Conservation (phyloP, 495 filamentous ascomycete genomes). For the Penicillium desertorum region DNA sequence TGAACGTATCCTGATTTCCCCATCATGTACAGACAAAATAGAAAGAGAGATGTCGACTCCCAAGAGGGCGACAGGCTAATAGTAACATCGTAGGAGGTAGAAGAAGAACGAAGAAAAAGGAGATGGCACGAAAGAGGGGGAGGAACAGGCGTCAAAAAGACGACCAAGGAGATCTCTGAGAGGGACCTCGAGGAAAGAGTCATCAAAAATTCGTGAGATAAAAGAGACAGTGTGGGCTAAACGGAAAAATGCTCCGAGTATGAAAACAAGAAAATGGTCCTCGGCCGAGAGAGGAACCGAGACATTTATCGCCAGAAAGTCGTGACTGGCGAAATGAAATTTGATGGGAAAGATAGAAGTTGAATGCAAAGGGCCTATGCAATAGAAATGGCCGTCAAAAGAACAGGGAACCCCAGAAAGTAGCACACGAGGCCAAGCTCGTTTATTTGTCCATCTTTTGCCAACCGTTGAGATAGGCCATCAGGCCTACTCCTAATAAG, state of each 20-base stretch:
- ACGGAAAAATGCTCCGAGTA: conserved; percentile 20
- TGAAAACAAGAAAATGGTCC: conserved; percentile 17
- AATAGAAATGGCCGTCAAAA: conserved; percentile 17
- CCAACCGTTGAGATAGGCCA: conserved; percentile 94
- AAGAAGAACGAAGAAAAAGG: conserved; percentile 17
- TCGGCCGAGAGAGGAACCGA: conserved; percentile 28
- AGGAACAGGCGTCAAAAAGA: conserved; percentile 2
- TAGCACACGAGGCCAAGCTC: conserved; percentile 14
- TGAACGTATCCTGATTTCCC: conserved; percentile 23
- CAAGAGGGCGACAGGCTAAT: conserved; percentile 9
- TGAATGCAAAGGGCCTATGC: conserved; percentile 34
- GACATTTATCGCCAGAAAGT: conserved; percentile 37
- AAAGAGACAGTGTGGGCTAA: conserved; percentile 30
- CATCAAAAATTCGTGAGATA: conserved; percentile 14
- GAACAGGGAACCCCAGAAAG: conserved; percentile 23
- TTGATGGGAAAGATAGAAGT: conserved; percentile 28
- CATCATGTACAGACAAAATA: conserved; percentile 36
- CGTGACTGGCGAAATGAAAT: conserved; percentile 42
- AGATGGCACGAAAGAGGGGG: conserved; percentile 12
- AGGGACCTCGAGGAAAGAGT: conserved; percentile 1
- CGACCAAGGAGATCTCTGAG: not conserved
- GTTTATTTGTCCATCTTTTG: conserved; percentile 63
- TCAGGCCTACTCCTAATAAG: conserved; percentile 82
- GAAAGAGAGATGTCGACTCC: conserved; percentile 10
- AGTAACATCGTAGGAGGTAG: conserved; percentile 17